These are phyloP conservation scores for Magnolia sinica DNA, from an alignment of 164 flowering plant genomes.

Conservation along the genomic window DNA sequence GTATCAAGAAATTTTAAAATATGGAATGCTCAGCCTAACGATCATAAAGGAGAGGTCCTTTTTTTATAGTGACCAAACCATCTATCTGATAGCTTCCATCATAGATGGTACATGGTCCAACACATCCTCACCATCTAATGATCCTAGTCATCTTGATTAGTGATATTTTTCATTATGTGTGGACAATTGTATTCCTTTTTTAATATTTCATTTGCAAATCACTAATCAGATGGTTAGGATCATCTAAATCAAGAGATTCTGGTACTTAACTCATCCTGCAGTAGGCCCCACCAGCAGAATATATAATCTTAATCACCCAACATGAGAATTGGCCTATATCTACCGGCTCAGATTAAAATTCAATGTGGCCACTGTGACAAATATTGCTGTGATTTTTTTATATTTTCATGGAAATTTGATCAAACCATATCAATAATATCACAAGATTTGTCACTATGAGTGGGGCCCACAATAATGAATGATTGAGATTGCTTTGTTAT, in stretches of 20 bases:
- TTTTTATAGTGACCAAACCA: not conserved
- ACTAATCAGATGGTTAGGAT: not conserved
- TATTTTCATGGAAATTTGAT: too few relatives aligned
- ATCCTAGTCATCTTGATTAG: not conserved
- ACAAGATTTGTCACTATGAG: not conserved
- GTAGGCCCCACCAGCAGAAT: too few relatives aligned
- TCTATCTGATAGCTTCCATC: not conserved
- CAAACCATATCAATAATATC: too few relatives aligned
- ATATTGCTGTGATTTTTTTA: too few relatives aligned
- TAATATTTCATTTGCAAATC: not conserved
- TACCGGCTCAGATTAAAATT: not conserved
- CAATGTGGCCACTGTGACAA: not conserved
- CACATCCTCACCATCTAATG: not conserved
- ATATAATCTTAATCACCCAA: not conserved
- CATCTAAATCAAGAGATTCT: not conserved
- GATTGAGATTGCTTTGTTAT: not conserved
- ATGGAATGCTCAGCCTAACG: not conserved
- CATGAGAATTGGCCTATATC: not conserved
- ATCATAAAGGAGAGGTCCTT: not conserved
- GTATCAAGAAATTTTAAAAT: constrained; percentile 23
- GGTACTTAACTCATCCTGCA: too few relatives aligned
- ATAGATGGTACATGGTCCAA: too few relatives aligned
- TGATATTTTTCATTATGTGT: not conserved
- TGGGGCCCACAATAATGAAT: not conserved
- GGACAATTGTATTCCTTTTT: not conserved